Evolutionary conservation across 2,329 filamentous ascomycete genomes (phyloP), one percentile per base, ranked within the genome.

Genomic region (Beauveria caledonica): DNA sequence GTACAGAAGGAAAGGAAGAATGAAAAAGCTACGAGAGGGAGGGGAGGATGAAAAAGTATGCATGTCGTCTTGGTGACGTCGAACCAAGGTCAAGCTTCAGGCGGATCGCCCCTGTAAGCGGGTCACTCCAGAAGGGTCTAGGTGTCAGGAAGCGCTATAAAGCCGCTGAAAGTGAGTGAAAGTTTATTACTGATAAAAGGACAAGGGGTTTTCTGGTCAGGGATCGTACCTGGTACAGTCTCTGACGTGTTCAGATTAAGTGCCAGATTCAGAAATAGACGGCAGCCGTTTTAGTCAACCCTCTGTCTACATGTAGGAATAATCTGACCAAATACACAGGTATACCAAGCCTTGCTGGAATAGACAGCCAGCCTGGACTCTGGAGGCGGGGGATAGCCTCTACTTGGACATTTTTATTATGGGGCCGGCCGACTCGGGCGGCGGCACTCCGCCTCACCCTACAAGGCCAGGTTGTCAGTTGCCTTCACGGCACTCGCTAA

Each of bases 401-500:
- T 72, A 70, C 69, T 70, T 72, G 70, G 63, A 66, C 66, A 70
- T 69, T 68, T 70, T 66, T 63, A 53, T 63, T 65, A 66, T 65
- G 70, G 68, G 65, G 64, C 64, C 42, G 52, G 59, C 52, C 52
- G 45, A 42, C 44, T 60, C 57, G 57, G 49, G 21, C 39, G 21
- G 36, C 56, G 39, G 39, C 36, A 40, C 45, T 46, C 55, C 45
- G 44, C n/a, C 7, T n/a, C 33, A 49, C 8, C 42, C 27, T 48
- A n/a, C 40, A 44, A 25, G 9, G 40, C 23, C 11, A 29, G 23
- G 21, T 25, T 17, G 46, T 10, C n/a, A 25, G n/a, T 52, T 23
- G 29, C 27, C 48, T 19, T 19, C 29, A 33, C 5, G 29, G 29
- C 29, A 33, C 29, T 33, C 29, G 11, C 11, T 33, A 33, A 36